A percentile compares a stretch with the other conserved stretches of the same genome.
These are phyloP conservation scores for Rugonectria rugulosa DNA, from an alignment of 2,329 filamentous ascomycete species.

Conservation along the genomic window DNA sequence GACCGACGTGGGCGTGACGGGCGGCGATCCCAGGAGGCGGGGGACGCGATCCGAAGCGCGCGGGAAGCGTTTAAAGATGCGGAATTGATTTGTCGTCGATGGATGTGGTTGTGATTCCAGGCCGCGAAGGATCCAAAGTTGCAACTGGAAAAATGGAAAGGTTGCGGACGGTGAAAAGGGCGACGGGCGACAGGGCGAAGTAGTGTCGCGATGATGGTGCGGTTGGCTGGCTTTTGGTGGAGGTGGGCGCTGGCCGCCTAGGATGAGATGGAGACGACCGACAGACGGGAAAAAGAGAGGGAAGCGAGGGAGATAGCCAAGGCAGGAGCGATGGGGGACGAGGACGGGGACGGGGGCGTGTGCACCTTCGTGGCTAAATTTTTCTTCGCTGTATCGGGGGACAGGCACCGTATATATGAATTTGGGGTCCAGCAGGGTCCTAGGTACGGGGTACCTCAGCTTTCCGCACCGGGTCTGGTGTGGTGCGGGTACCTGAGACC, in stretches of 20 bases:
- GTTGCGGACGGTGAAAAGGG: constrained; percentile 9
- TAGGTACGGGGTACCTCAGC: constrained; percentile 13
- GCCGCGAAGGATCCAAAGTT: constrained; percentile 3
- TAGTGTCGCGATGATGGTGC: constrained; percentile 25
- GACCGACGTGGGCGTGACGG: constrained; percentile 45
- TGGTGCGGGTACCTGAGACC: constrained; percentile 17
- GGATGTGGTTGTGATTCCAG: neutral
- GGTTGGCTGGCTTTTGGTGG: constrained; percentile 26
- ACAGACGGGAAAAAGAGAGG: constrained; percentile 24
- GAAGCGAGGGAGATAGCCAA: constrained; percentile 17
- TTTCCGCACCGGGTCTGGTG: neutral
- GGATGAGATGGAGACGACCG: constrained; percentile 24
- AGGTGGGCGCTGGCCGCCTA: constrained; percentile 24
- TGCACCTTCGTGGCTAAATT: constrained; percentile 12
- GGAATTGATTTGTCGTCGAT: constrained; percentile 24
- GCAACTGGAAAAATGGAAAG: constrained; percentile 12
- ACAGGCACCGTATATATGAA: constrained; percentile 21
- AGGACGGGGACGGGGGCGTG: constrained; percentile 12
- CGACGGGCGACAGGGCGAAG: constrained; percentile 20
- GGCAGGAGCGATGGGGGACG: constrained; percentile 6
- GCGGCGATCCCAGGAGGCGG: constrained; percentile 38
- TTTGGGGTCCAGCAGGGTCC: constrained; percentile 11
- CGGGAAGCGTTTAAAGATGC: constrained; percentile 32
- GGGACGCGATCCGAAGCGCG: constrained; percentile 39
- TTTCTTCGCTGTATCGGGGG: constrained; percentile 23